phyloP scores from a whole-genome alignment of 176 grass and related monocot species.

The Oryza brachyantha region DNA sequence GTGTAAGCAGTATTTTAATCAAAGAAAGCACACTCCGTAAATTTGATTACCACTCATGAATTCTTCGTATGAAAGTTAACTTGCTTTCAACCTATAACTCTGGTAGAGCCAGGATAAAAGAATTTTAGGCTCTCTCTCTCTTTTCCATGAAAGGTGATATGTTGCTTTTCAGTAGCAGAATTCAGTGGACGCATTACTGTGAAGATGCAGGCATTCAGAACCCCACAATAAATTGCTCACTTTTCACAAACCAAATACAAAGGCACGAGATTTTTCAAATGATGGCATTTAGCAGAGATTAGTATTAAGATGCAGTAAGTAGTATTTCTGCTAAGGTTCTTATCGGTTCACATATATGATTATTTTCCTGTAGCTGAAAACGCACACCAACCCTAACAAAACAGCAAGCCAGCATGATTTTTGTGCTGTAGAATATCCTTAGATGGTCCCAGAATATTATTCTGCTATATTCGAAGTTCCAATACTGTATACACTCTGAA shows the following conservation, averaged over 20 bases:
- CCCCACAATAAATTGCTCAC: background rate
- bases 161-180: background rate
- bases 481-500: background rate
- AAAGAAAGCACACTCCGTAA: too few species aligned
- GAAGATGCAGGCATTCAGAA: background rate
- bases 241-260: background rate
- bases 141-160: background rate
- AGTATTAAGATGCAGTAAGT: background rate
- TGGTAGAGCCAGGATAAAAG: background rate
- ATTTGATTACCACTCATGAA: too few species aligned
- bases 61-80: too few species aligned
- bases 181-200: background rate
- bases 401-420: background rate
- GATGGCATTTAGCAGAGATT: background rate
- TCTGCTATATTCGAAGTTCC: background rate
- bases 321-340: background rate
- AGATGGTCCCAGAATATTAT: background rate
- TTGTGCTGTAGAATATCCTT: background rate
- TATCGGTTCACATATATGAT: background rate
- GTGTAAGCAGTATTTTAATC: too few species aligned
- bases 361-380: background rate
- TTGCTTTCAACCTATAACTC: slow-evolving; percentile 8
- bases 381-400: background rate
- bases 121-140: background rate
- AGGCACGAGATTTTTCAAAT: background rate